Conservation (phyloP, 805 yeast genomes). For the Suhomyces emberorum region DNA sequence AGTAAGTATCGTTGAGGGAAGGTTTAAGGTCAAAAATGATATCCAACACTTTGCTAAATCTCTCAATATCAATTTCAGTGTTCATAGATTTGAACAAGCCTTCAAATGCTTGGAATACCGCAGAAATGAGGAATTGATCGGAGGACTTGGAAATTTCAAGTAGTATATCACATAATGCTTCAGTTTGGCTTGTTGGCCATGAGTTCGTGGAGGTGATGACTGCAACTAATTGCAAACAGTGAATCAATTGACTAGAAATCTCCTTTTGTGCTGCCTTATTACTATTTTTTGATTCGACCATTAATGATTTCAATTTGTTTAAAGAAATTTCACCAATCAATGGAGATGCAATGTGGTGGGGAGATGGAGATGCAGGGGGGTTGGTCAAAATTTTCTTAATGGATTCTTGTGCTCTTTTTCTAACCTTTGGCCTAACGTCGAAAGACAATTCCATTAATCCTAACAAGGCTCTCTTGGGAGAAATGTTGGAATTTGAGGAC, state of each 20-base stretch:
- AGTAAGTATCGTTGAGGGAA: conserved; percentile 72
- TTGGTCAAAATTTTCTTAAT: conserved; percentile 58
- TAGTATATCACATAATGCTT: conserved; percentile 70
- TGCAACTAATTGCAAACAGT: conserved; percentile 70
- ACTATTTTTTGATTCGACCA: conserved; percentile 32
- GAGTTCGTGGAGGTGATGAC: conserved; percentile 67
- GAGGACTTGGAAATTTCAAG: conserved; percentile 75
- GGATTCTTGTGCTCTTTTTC: conserved; percentile 93
- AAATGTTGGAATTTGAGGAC: conserved; percentile 53
- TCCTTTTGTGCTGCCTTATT: conserved; percentile 45
- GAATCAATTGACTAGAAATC: conserved; percentile 59
- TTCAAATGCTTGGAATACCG: conserved; percentile 82
- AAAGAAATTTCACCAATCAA: conserved; percentile 68
- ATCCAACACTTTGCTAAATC: conserved; percentile 60
- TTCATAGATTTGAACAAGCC: conserved; percentile 69
- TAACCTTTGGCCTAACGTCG: conserved; percentile 91
- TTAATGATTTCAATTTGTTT: conserved; percentile 46
- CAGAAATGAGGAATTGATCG: conserved; percentile 79
- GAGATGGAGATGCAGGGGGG: conserved; percentile 74
- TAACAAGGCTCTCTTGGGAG: conserved; percentile 79
- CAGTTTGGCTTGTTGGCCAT: conserved; percentile 77
- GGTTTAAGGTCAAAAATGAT: conserved; percentile 80
- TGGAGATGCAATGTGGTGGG: conserved; percentile 74
- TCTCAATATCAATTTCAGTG: conserved; percentile 57
- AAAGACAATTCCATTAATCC: conserved; percentile 75